A percentile compares a stretch with the other conserved stretches of the same genome.
Conservation (phyloP, 73 alveolate species). For the Paramecium caudatum region DNA sequence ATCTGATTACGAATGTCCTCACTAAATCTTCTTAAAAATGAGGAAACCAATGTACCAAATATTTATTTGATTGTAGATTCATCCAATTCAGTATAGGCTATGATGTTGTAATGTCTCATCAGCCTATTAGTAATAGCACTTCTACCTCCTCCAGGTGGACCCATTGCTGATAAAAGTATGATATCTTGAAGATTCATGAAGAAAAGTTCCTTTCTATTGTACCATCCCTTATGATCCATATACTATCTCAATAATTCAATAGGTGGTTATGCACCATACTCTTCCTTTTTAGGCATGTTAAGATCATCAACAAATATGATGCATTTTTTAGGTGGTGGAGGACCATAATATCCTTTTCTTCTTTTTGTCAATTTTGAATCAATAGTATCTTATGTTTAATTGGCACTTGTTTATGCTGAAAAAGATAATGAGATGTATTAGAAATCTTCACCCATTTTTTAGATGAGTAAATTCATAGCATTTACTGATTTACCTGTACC, state of each 20-base stretch:
- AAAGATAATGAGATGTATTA: conserved; percentile 91
- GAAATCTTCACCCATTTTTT: conserved; percentile 91
- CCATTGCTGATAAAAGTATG: conserved; percentile 89
- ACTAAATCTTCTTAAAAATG: conserved; percentile 1
- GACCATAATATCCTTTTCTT: conserved; percentile 97
- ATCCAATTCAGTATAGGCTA: conserved; percentile 75
- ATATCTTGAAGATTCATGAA: conserved; percentile 88
- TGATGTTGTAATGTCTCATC: conserved; percentile 89
- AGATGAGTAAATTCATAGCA: conserved; percentile 58
- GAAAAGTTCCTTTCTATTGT: conserved; percentile 84
- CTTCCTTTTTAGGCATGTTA: conserved; percentile 97
- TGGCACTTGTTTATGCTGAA: conserved; percentile 99
- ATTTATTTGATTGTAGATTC: conserved; percentile 63
- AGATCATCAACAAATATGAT: conserved; percentile 92
- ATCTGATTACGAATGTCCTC: conserved; percentile 30
- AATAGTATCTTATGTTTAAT: conserved; percentile 83
- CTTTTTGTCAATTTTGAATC: conserved; percentile 79
- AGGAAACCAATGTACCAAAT: conserved; percentile 32
- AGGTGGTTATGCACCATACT: conserved; percentile 99
- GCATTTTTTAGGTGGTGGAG: conserved; percentile 90
- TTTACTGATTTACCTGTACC: conserved; percentile 99
- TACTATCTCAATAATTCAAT: conserved; percentile 97
- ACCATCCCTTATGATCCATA: conserved; percentile 99
- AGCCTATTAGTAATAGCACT: conserved; percentile 81
- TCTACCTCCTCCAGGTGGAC: conserved; percentile 99